Evolutionary conservation across 163 green algal genomes (phyloP).

Genomic region (Chlamydomonas reinhardtii): DNA sequence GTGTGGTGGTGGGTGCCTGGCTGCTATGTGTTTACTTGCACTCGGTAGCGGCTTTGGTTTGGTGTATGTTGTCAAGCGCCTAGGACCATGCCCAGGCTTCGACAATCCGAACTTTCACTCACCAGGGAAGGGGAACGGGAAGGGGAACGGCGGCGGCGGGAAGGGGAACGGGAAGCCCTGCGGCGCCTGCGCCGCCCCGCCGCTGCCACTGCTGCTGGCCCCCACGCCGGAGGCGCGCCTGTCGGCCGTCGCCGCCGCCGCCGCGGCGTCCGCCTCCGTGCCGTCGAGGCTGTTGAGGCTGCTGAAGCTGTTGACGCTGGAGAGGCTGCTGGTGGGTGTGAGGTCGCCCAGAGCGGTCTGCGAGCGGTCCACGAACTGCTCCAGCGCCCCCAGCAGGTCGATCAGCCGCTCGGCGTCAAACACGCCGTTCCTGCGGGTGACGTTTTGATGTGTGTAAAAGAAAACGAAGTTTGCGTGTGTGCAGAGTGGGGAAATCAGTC

Average conservation of each 20-base stretch:
- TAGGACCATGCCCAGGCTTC: too few relatives aligned
- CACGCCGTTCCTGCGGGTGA: constrained; percentile 67
- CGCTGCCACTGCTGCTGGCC: background rate
- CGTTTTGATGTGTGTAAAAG: too few relatives aligned
- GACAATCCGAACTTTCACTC: background rate
- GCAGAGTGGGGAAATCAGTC: too few relatives aligned
- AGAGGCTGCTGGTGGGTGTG: background rate
- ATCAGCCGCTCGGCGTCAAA: constrained; percentile 97
- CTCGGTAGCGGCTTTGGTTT: too few relatives aligned
- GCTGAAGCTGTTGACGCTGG: background rate
- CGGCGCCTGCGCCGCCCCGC: too few relatives aligned
- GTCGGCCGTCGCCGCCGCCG: background rate
- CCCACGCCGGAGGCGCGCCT: background rate
- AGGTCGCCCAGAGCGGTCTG: constrained; percentile 40
- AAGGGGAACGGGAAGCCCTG: background rate
- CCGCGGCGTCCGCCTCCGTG: background rate
- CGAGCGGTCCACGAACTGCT: constrained; percentile 78
- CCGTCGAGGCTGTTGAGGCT: constrained; percentile 18
- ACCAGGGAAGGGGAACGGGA: constrained; percentile 42
- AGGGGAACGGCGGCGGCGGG: background rate
- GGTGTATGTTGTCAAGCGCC: too few relatives aligned
- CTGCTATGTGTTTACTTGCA: too few relatives aligned
- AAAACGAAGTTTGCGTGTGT: too few relatives aligned
- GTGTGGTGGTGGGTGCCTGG: too few relatives aligned
- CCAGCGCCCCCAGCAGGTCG: constrained; percentile 95